phyloP scores from a whole-genome alignment of 768 basidiomycete species.

The Tulasnella calospora region DNA sequence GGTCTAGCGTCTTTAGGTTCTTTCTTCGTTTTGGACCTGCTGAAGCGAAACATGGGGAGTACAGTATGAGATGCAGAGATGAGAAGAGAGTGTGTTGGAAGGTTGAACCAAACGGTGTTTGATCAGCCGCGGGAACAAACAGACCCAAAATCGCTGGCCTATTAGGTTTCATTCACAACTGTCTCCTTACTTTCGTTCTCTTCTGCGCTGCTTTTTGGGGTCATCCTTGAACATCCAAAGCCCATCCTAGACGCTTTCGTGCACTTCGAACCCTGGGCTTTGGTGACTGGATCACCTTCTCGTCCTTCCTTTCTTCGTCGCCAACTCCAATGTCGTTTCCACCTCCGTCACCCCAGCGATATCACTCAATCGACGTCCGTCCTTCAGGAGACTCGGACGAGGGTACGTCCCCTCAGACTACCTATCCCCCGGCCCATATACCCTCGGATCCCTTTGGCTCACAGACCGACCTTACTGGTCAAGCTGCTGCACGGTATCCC shows the following conservation, averaged over 20 bases:
- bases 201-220: background rate
- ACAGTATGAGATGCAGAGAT: background rate
- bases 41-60: slow-evolving; percentile 12
- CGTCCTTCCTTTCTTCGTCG: background rate
- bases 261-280: background rate
- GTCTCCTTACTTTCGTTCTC: slow-evolving; percentile 4
- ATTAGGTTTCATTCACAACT: background rate
- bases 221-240: background rate
- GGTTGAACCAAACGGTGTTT: background rate
- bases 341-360: background rate
- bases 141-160: background rate
- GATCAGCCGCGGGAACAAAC: slow-evolving; percentile 16
- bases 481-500: background rate
- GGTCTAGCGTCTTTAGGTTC: slow-evolving; percentile 9
- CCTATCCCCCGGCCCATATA: slow-evolving; percentile 16
- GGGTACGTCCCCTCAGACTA: slow-evolving; percentile 13
- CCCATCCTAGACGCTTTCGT: background rate
- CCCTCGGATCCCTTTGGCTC: slow-evolving; percentile 19
- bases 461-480: slow-evolving; percentile 16
- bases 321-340: slow-evolving; percentile 18
- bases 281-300: background rate
- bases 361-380: slow-evolving; percentile 25
- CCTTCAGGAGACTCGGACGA: slow-evolving; percentile 22
- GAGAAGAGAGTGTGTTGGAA: background rate
- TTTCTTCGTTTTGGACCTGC: slow-evolving; percentile 14